A percentile compares a stretch with the other conserved stretches of the same genome.
Conservation (phyloP, 495 filamentous ascomycete species). For the Hyaloscypha hepaticicola region DNA sequence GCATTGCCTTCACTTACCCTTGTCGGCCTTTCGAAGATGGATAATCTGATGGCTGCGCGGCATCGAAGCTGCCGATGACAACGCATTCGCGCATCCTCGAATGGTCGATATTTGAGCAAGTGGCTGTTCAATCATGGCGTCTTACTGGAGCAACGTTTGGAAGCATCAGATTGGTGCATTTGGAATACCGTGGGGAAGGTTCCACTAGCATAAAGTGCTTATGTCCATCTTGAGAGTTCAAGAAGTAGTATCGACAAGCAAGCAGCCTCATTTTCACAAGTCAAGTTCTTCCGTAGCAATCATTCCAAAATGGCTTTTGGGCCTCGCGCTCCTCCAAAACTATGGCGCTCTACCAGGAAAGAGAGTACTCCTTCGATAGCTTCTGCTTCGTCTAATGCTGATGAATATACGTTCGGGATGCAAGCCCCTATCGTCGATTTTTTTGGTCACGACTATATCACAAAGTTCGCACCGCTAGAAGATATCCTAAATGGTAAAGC, state of each 20-base stretch:
- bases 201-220: neutral
- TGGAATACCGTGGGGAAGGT: neutral
- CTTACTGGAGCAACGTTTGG: neutral
- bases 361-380: neutral
- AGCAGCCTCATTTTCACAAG: neutral
- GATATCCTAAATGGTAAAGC: neutral
- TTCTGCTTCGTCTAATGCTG: neutral
- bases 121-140: neutral
- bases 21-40: neutral
- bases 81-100: neutral
- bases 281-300: neutral
- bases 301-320: neutral
- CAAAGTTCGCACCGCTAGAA: constrained; percentile 1
- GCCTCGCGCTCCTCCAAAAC: neutral
- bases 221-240: neutral
- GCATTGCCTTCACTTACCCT: neutral
- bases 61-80: neutral
- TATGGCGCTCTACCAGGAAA: neutral
- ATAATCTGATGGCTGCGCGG: neutral
- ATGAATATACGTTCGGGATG: neutral
- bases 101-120: neutral
- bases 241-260: neutral
- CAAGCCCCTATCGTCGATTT: constrained; percentile 7
- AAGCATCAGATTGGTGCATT: neutral
- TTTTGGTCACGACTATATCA: constrained; percentile 8